Conservation (phyloP, 768 basidiomycete species). For the Chiua virens region DNA sequence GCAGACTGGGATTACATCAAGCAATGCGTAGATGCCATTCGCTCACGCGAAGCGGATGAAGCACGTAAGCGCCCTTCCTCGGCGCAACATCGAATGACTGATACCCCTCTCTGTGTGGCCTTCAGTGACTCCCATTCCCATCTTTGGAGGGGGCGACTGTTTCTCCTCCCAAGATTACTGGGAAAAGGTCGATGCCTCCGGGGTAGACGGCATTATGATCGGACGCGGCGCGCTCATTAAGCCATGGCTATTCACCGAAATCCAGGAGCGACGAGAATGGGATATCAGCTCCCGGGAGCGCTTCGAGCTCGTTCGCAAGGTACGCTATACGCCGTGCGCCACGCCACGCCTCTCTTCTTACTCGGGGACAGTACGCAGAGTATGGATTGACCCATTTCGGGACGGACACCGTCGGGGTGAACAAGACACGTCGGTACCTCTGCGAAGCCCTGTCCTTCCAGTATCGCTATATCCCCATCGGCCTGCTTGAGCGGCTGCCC, state of each 20-base stretch:
- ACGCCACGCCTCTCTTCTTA: not conserved
- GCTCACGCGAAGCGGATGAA: slow-evolving; percentile 67
- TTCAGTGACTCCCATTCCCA: slow-evolving; percentile 80
- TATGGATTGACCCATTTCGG: slow-evolving; percentile 87
- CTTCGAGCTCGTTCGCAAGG: slow-evolving; percentile 74
- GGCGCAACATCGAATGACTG: not conserved
- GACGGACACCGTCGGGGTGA: slow-evolving; percentile 85
- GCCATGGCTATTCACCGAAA: slow-evolving; percentile 94
- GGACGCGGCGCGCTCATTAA: slow-evolving; percentile 95
- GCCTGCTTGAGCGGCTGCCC: slow-evolving; percentile 82
- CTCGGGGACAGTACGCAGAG: slow-evolving; percentile 68
- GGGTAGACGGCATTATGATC: slow-evolving; percentile 95
- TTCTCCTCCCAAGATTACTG: slow-evolving; percentile 88
- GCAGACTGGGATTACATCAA: slow-evolving; percentile 97
- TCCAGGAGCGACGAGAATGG: slow-evolving; percentile 92
- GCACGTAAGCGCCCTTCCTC: slow-evolving; percentile 48
- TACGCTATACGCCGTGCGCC: slow-evolving; percentile 30
- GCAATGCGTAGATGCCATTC: slow-evolving; percentile 79
- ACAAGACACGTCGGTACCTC: slow-evolving; percentile 88
- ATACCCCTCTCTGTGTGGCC: not conserved
- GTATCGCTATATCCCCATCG: slow-evolving; percentile 93
- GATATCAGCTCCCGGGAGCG: slow-evolving; percentile 86
- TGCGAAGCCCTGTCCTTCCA: slow-evolving; percentile 96
- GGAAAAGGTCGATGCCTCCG: slow-evolving; percentile 69
- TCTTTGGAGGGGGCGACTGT: slow-evolving; percentile 95